These are phyloP conservation scores for Monilinia aucupariae DNA, from an alignment of 2,329 filamentous ascomycete genomes.

Conservation along the genomic window DNA sequence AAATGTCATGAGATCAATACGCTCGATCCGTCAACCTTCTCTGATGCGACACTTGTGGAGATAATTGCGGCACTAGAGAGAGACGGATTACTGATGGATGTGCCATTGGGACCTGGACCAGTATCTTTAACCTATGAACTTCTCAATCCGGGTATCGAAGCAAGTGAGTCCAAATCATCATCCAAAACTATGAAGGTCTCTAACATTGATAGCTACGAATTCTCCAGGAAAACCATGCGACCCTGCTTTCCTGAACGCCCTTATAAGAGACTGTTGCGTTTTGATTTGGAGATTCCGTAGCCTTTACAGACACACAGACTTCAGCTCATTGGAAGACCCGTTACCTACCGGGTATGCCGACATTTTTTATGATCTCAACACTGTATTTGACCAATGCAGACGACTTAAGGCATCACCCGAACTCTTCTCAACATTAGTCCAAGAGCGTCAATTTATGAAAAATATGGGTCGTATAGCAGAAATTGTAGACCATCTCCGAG, in stretches of 20 bases:
- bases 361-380: constrained; percentile 4
- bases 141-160: neutral
- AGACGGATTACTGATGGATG: neutral
- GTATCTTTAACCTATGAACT: neutral
- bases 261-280: neutral
- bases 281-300: neutral
- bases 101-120: neutral
- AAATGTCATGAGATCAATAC: neutral
- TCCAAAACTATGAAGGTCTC: neutral
- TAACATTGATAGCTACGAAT: neutral
- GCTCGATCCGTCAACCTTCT: neutral
- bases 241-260: neutral
- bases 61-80: neutral
- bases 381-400: constrained; percentile 14
- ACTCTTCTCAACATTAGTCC: constrained; percentile 14
- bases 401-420: constrained; percentile 14
- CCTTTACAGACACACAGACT: neutral
- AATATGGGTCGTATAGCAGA: neutral
- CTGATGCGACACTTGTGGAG: neutral
- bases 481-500: neutral
- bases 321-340: neutral
- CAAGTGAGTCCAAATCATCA: neutral
- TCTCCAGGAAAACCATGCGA: constrained; percentile 4
- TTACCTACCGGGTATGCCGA: neutral
- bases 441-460: neutral